Evolutionary conservation across 345 rosid genomes (phyloP).

Genomic region (Chamaenerion angustifolium): DNA sequence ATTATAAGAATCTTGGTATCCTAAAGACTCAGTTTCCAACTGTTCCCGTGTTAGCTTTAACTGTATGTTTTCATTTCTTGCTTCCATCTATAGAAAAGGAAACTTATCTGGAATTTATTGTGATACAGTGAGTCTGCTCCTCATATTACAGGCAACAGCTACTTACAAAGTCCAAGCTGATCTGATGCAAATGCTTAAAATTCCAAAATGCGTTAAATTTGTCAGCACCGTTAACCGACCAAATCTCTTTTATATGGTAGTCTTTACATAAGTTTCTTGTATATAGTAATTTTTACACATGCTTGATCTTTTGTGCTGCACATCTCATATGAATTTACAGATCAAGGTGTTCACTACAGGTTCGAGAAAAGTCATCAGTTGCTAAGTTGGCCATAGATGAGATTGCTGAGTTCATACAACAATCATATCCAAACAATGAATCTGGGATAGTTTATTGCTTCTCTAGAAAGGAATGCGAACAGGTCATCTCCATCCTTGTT

Average conservation of each 20-base stretch:
- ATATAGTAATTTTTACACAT: background rate
- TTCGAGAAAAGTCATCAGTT: conserved; percentile 72
- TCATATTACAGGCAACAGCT: conserved; percentile 75
- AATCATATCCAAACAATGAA: conserved; percentile 72
- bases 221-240: conserved; percentile 95
- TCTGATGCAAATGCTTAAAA: conserved; percentile 74
- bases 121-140: conserved; percentile 1
- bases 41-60: conserved; percentile 79
- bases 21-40: conserved; percentile 86
- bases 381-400: conserved; percentile 73
- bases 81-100: conserved; percentile 5
- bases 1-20: conserved; percentile 82
- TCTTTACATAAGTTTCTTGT: conserved; percentile 4
- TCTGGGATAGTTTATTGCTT: conserved; percentile 96
- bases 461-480: conserved; percentile 91
- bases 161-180: conserved; percentile 83
- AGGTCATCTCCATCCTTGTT: conserved; percentile 31
- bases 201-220: conserved; percentile 69
- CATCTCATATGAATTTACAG: no score
- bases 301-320: no score
- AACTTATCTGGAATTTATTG: background rate
- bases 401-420: conserved; percentile 63
- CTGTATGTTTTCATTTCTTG: conserved; percentile 39
- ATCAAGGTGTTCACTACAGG: conserved; percentile 28
- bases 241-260: conserved; percentile 83